A percentile compares a stretch with the other conserved stretches of the same genome.
phyloP scores from a whole-genome alignment of 352 stramenopile species.

The Phytophthora rubi region DNA sequence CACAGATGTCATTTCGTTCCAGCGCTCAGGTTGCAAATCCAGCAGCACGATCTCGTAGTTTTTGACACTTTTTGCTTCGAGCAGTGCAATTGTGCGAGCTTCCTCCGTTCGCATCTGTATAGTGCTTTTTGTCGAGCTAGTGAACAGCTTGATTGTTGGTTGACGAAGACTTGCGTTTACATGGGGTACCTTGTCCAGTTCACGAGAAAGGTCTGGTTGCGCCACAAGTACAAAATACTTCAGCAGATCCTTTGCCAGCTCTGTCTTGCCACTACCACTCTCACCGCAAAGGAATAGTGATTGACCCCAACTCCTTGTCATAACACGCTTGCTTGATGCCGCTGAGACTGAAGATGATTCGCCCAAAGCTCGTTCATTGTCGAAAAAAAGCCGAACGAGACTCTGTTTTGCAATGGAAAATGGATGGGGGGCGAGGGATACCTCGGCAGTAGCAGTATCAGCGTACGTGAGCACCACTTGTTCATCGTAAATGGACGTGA shows the following conservation, averaged over 20 bases:
- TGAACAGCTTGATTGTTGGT: slow-evolving; percentile 69
- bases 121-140: slow-evolving; percentile 85
- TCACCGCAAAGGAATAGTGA: slow-evolving; percentile 66
- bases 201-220: slow-evolving; percentile 39
- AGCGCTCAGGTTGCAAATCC: slow-evolving; percentile 67
- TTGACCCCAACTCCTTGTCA: slow-evolving; percentile 13
- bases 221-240: slow-evolving; percentile 78
- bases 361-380: slow-evolving; percentile 3
- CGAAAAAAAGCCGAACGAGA: slow-evolving; percentile 55
- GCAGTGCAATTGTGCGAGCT: slow-evolving; percentile 67
- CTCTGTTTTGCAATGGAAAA: slow-evolving; percentile 80
- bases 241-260: slow-evolving; percentile 78
- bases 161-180: slow-evolving; percentile 6
- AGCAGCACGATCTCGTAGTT: slow-evolving; percentile 76
- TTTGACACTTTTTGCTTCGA: slow-evolving; percentile 73
- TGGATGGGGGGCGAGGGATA: slow-evolving; percentile 61
- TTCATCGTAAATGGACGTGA: slow-evolving; percentile 87
- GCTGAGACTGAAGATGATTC: neutral
- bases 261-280: slow-evolving; percentile 79
- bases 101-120: slow-evolving; percentile 86
- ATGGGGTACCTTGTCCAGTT: neutral
- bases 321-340: slow-evolving; percentile 8
- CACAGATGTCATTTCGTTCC: slow-evolving; percentile 68
- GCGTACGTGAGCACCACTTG: slow-evolving; percentile 73
- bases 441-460: slow-evolving; percentile 48